Percentiles rank a stretch among this genome's conserved stretches.
Evolutionary conservation across 2,329 filamentous ascomycete species (phyloP).

Genomic region (Paraphaeosphaeria minitans): DNA sequence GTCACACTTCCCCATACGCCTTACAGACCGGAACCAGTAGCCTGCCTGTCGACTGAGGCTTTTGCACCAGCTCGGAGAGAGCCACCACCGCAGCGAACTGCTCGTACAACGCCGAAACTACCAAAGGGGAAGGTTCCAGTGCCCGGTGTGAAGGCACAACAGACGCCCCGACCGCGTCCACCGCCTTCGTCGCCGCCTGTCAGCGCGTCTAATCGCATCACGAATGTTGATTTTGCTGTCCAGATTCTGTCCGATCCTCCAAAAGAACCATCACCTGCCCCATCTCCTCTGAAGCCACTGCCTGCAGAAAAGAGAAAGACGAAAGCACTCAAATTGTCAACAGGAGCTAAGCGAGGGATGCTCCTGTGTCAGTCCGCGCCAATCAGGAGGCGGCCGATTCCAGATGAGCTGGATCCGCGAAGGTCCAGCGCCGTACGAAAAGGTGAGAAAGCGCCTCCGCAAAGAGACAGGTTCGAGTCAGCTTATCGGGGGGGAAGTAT

Average conservation of each 20-base stretch:
- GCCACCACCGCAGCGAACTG: constrained; percentile 1
- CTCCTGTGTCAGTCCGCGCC: constrained; percentile 50
- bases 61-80: constrained; percentile 13
- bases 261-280: constrained; percentile 13
- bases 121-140: constrained; percentile 34
- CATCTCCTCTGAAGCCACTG: constrained; percentile 15
- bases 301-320: constrained; percentile 31
- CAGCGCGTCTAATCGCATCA: constrained; percentile 44
- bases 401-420: constrained; percentile 10
- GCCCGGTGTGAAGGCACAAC: constrained; percentile 26
- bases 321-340: constrained; percentile 47
- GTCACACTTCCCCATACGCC: constrained; percentile 33
- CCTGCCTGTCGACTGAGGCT: neutral
- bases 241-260: constrained; percentile 13
- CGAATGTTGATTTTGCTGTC: constrained; percentile 38
- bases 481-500: no score
- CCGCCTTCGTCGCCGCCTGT: constrained; percentile 46
- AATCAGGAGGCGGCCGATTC: constrained; percentile 13
- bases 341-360: constrained; percentile 48
- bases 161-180: constrained; percentile 30
- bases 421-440: constrained; percentile 5
- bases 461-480: neutral
- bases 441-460: constrained; percentile 1
- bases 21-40: constrained; percentile 10
- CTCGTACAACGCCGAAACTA: constrained; percentile 26